phyloP scores from a whole-genome alignment of 495 filamentous ascomycete species.

The Staphylotrichum longicolle region DNA sequence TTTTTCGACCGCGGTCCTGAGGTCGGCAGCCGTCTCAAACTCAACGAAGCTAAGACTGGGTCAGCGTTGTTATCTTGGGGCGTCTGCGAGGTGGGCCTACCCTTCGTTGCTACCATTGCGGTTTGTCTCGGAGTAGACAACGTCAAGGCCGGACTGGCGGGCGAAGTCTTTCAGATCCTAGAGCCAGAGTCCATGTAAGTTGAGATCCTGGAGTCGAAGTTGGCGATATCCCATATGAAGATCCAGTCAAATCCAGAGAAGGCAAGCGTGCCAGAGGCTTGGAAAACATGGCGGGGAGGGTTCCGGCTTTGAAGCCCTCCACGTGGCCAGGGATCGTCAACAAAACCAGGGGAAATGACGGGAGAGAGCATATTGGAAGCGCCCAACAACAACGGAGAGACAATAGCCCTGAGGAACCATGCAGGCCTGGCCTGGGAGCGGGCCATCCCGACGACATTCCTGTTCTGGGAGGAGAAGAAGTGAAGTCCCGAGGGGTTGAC shows the following conservation, averaged over 20 bases:
- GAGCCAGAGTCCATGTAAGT: constrained; percentile 57
- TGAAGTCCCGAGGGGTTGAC: constrained; percentile 21
- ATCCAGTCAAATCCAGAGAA: constrained; percentile 45
- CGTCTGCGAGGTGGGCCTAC: constrained; percentile 42
- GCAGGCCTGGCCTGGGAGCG: constrained; percentile 14
- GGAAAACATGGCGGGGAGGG: background rate
- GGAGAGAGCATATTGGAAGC: background rate
- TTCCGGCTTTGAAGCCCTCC: constrained; percentile 15
- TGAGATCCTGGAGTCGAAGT: constrained; percentile 43
- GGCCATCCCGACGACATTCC: constrained; percentile 14
- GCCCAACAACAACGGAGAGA: constrained; percentile 18
- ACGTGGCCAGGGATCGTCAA: constrained; percentile 15
- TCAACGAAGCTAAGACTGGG: constrained; percentile 77
- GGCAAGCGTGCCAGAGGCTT: constrained; percentile 25
- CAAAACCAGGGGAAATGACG: constrained; percentile 24
- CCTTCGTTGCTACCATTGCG: constrained; percentile 91
- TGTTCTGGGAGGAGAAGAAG: constrained; percentile 8
- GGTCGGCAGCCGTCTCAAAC: constrained; percentile 87
- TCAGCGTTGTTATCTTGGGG: constrained; percentile 26
- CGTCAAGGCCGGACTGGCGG: constrained; percentile 91
- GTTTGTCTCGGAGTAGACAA: constrained; percentile 95
- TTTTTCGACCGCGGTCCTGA: constrained; percentile 88
- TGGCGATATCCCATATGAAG: constrained; percentile 38
- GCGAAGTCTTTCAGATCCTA: constrained; percentile 99
- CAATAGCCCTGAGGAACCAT: constrained; percentile 9